Base-by-base conservation (phyloP, 2,329 filamentous ascomycete species). In the Lasiodiplodia gonubiensis region DNA sequence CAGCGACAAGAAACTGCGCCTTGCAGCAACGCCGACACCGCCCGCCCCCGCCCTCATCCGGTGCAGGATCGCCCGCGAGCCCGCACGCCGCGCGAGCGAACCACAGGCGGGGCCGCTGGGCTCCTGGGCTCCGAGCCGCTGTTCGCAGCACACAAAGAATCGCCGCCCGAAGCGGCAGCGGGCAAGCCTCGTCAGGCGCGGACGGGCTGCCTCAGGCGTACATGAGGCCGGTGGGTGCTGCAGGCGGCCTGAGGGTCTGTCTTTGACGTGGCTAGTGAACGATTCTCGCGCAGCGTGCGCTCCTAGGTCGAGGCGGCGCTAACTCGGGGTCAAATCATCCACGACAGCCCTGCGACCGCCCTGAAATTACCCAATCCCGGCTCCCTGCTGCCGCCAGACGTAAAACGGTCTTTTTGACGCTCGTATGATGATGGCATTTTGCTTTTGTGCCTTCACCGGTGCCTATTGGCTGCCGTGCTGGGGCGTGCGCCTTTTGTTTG, bases 191-290 rank as follows among this genome's bases (percentile, higher is more conserved):
- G 33, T 51, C 59, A 63, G 59, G 59, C 59, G 46, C 21, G 25
- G 37, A 18, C 25, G 18, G 23, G 55, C 35, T 11, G 59, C 27
- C 27, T 63, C 46, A 63, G 59, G 59, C 59, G 8, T 18, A 48
- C 39, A 48, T 35, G 57, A 25, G 39, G 23, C 39, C 18, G 57
- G 25, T 16, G 57, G 35, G 53, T 33, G 25, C 53, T 12, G n/a
- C 18, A 21, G 30, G n/a, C 33, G 35, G 54, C 54, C 35, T 63
- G 42, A 51, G 42, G 12, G 35, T 18, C 30, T 27, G 46, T n/a
- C 27, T 35, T 51, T 51, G 59, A 63, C 59, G 59, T 63, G 59
- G 59, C 59, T 63, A 51, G 59, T 37, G 59, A 63, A 4, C n/a
- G 21, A 16, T 18, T 37, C 25, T 12, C 18, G 52, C 52, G 52